Conservation (phyloP, 2,329 filamentous ascomycete species). For the Sphaerulina populicola region DNA sequence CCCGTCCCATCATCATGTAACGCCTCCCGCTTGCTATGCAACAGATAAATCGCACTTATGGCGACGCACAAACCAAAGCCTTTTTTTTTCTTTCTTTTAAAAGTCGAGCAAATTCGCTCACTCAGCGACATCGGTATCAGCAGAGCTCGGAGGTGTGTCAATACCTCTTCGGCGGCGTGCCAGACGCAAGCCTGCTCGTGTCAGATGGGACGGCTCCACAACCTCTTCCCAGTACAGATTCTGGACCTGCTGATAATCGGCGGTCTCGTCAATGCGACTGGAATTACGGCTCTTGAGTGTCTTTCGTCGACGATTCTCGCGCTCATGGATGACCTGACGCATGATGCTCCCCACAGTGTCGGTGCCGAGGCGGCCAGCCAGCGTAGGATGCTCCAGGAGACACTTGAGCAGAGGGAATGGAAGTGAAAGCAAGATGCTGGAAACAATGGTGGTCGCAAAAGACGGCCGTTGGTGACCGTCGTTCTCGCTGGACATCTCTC, state of each 20-base stretch:
- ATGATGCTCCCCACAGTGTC: slow-evolving; percentile 36
- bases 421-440: slow-evolving; percentile 60
- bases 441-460: slow-evolving; percentile 46
- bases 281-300: slow-evolving; percentile 19
- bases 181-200: slow-evolving; percentile 35
- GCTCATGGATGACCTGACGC: slow-evolving; percentile 38
- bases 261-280: slow-evolving; percentile 7
- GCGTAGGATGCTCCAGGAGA: slow-evolving; percentile 53
- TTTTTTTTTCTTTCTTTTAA: neutral
- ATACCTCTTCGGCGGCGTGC: slow-evolving; percentile 25
- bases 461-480: slow-evolving; percentile 35
- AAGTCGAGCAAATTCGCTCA: slow-evolving; percentile 6
- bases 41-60: slow-evolving; percentile 9
- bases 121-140: slow-evolving; percentile 19
- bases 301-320: slow-evolving; percentile 33
- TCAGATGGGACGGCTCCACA: slow-evolving; percentile 32
- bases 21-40: slow-evolving; percentile 27
- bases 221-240: slow-evolving; percentile 32
- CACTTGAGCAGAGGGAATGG: slow-evolving; percentile 60
- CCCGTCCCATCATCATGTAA: slow-evolving; percentile 7
- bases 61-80: slow-evolving; percentile 2
- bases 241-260: slow-evolving; percentile 14
- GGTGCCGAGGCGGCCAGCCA: slow-evolving; percentile 41
- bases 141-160: slow-evolving; percentile 28
- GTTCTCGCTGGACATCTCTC: slow-evolving; percentile 51